Base-by-base conservation (phyloP, 1,284 basidiomycete genomes). In the Ceratobasidium sp. region DNA sequence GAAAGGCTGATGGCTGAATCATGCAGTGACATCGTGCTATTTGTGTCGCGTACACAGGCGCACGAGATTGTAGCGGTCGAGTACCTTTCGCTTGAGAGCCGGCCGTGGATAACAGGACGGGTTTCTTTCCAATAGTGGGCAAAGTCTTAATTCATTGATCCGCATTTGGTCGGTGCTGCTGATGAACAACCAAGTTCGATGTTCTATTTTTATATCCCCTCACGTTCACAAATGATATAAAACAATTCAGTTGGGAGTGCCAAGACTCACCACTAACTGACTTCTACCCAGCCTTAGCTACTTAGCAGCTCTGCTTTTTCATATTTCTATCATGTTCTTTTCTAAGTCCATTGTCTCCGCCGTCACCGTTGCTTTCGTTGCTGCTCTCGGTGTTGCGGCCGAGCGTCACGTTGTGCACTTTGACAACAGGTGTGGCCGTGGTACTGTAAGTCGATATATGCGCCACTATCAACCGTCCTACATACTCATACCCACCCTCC, bases 341-440 rank as follows among this genome's bases (percentile, higher is more conserved):
- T 56, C 44, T 46, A 64, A 76, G n/a, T 46, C 49, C 12, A 55
- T 66, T 33, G 23, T 66, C 61, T 49, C 72, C 26, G 46, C 61
- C 23, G 42, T 66, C 2, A 26, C 61, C 46, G 15, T 76, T 28
- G 53, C 49, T 56, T 3, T 66, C 44, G 70, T 79, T 56, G 60
- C 60, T 20, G 49, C 63, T 23, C 49, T 71, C 63, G 56, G 79
- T 51, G 79, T 68, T 15, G 28, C 56, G 12, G 83, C 81, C 5
- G 84, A 84, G 69, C 64, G 82, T 0, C 84, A 84, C 80, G 82
- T 81, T 40, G 80, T 84, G 42, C 79, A 68, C 23, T 83, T 84
- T 78, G 77, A 78, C 18, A 49, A 49, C 46, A 49, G 46, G 46
- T 49, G 46, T 9, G 46, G 46, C 18, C 46, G 18, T 18, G 46